Conservation (phyloP, 495 filamentous ascomycete species). For the Penicillium crystallinum region DNA sequence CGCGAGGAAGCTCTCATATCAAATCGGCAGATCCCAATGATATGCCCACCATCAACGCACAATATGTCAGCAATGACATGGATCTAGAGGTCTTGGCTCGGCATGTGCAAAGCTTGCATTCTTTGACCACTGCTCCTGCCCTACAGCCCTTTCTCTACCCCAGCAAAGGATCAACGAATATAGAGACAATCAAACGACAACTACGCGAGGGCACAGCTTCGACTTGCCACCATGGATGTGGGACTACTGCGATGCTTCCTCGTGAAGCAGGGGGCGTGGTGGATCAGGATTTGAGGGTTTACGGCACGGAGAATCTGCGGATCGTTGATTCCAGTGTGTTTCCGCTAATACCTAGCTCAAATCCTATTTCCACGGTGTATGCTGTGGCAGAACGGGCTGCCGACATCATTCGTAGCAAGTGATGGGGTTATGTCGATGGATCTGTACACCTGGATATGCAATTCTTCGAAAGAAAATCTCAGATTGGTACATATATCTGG, state of each 20-base stretch:
- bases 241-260: conserved; percentile 24
- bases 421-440: neutral
- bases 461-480: too few species aligned
- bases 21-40: conserved; percentile 23
- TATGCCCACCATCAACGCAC: conserved; percentile 27
- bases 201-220: neutral
- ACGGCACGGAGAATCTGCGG: conserved; percentile 43
- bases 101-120: conserved; percentile 10
- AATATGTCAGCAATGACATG: conserved; percentile 24
- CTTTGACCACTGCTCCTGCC: neutral
- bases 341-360: conserved; percentile 44
- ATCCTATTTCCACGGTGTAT: conserved; percentile 51
- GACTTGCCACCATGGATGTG: conserved; percentile 14
- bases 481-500: too few species aligned
- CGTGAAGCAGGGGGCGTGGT: conserved; percentile 51
- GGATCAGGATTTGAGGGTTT: conserved; percentile 40
- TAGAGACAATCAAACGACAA: conserved; percentile 6
- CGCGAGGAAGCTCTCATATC: conserved; percentile 32
- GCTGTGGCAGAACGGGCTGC: conserved; percentile 50
- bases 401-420: conserved; percentile 32
- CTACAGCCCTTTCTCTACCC: conserved; percentile 6
- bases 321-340: conserved; percentile 53
- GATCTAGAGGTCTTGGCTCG: conserved; percentile 31
- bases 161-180: neutral
- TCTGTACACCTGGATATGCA: too few species aligned